Percentiles rank a stretch among this genome's conserved stretches.
Conservation (phyloP, 176 grass and related monocot species). For the Raddia guianensis region DNA sequence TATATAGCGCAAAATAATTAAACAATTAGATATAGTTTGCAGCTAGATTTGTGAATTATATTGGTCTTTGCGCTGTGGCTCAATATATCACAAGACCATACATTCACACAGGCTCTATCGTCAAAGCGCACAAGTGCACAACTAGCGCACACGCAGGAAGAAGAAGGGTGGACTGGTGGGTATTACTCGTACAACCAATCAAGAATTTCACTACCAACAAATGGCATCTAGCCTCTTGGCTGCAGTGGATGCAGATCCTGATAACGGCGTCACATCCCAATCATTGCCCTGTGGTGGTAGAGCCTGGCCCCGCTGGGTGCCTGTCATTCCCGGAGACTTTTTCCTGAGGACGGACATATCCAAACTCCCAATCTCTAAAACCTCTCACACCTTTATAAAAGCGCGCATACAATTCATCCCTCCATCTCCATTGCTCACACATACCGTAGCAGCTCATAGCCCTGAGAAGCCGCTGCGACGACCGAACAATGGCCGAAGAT, state of each 20-base stretch:
- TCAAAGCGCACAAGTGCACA: too few relatives aligned
- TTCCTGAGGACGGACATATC: slow-evolving; percentile 4
- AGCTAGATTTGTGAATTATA: too few relatives aligned
- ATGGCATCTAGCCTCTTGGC: background rate
- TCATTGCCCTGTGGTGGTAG: slow-evolving; percentile 21
- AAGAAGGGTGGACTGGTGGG: too few relatives aligned
- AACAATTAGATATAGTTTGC: too few relatives aligned
- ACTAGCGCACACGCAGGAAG: too few relatives aligned
- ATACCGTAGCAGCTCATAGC: slow-evolving; percentile 33
- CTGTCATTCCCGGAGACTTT: slow-evolving; percentile 19
- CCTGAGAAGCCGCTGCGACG: slow-evolving; percentile 10
- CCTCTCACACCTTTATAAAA: slow-evolving; percentile 24
- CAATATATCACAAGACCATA: too few relatives aligned
- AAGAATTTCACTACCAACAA: background rate
- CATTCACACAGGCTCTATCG: too few relatives aligned
- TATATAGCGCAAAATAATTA: too few relatives aligned
- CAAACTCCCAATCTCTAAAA: background rate
- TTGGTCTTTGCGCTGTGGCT: too few relatives aligned
- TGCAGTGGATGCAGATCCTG: background rate
- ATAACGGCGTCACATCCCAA: slow-evolving; percentile 30
- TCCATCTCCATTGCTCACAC: slow-evolving; percentile 39
- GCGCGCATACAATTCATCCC: slow-evolving; percentile 16
- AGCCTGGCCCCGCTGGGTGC: slow-evolving; percentile 6
- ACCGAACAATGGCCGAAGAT: slow-evolving; percentile 50
- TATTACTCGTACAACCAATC: background rate